Base-by-base conservation (phyloP, 2,329 filamentous ascomycete species). In the Fusarium subglutinans region DNA sequence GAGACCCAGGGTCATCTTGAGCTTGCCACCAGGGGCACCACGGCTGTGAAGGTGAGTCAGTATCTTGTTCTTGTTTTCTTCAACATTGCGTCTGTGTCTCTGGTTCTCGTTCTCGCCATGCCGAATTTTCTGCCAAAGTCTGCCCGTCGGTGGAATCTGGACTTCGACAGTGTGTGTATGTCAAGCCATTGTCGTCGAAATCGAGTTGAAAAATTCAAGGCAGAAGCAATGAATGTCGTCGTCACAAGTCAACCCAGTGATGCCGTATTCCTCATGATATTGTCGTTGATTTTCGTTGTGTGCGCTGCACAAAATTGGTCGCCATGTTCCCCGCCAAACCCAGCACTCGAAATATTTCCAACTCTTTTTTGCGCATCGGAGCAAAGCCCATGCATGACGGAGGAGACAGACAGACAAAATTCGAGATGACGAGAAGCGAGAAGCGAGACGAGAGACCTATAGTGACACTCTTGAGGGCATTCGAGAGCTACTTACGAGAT, bases 1-100 rank as follows among this genome's bases (percentile, higher is more conserved):
- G 84, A 99, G 95, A 98, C 94, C 96, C 88, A 99, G 94, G 87
- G 96, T 98, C 96, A 99, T 99, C 94, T 98, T 98, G 84, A 98
- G 94, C 94, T 99, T 99, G 94, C 97, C 97, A 92, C 96, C 96
- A 84, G 95, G 93, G 90, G 94, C 93, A 93, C 93, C 94, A 91
- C 94, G 90, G 78, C 90, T 92, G 80, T 76, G 80, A 77, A 62
- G 55, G 53, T 67, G 77, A 78, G 82, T 85, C 79, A 85, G 82
- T 80, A 54, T 63, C 33, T 41, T 51, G 44, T 47, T 62, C 45
- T 41, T 51, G 41, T 33, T 48, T 41, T 70, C 38, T 53, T 56
- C 33, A 41, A 28, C 43, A 24, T 51, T 55, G 44, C 38, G 15
- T 61, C 35, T 53, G 44, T 56, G 41, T 55, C 20, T 70, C 61